Conservation (phyloP, 192 early-diverging fungal species). For the Backusella psychrophila region DNA sequence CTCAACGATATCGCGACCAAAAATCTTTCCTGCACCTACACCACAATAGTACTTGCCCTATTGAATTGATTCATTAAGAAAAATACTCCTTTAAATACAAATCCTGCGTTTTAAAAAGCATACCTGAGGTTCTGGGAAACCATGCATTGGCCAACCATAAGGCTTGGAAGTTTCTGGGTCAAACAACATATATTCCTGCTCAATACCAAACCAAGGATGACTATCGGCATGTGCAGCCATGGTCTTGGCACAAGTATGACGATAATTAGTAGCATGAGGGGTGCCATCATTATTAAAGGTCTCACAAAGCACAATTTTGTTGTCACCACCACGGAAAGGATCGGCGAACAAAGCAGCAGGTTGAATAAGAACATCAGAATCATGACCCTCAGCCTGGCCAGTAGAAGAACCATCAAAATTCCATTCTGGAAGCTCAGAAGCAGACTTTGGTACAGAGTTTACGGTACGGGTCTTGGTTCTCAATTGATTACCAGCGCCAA, state of each 20-base stretch:
- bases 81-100: neutral
- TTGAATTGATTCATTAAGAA: neutral
- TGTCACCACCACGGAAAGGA: conserved; percentile 54
- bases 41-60: conserved; percentile 55
- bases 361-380: conserved; percentile 52
- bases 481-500: conserved; percentile 44
- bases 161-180: conserved; percentile 43
- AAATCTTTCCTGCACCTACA: conserved; percentile 50
- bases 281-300: conserved; percentile 57
- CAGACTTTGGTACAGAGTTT: conserved; percentile 23
- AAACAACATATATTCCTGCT: conserved; percentile 56
- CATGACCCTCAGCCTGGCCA: conserved; percentile 49
- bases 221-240: conserved; percentile 40
- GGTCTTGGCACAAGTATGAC: conserved; percentile 33
- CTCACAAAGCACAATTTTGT: conserved; percentile 52
- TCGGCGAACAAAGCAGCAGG: conserved; percentile 49
- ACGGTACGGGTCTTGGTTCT: conserved; percentile 51
- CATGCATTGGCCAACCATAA: conserved; percentile 56
- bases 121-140: conserved; percentile 52
- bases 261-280: conserved; percentile 51
- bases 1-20: conserved; percentile 56
- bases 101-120: neutral
- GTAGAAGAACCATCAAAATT: conserved; percentile 58
- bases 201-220: conserved; percentile 57
- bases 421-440: conserved; percentile 49